Conservation (phyloP, 768 basidiomycete species). For the Leccinum imitatum region DNA sequence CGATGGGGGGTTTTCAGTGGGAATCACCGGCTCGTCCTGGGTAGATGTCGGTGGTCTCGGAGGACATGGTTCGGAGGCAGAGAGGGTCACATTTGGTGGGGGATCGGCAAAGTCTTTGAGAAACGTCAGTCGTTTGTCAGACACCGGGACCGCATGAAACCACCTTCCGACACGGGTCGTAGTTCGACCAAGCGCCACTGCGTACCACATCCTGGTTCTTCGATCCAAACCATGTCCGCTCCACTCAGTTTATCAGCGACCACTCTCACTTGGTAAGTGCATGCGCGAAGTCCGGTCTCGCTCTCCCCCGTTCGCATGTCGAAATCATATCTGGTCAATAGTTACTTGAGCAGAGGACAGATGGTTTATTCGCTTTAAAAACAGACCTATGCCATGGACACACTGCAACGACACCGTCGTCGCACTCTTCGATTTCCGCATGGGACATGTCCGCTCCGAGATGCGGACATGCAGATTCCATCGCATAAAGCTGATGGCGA, state of each 20-base stretch:
- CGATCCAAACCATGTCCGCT: constrained; percentile 50
- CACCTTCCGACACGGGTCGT: constrained; percentile 38
- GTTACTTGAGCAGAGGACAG: neutral
- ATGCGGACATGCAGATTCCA: neutral
- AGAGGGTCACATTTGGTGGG: constrained; percentile 35
- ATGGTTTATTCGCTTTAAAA: neutral
- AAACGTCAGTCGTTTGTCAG: neutral
- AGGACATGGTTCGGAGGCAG: neutral
- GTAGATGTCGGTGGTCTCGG: neutral
- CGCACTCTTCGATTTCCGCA: constrained; percentile 1
- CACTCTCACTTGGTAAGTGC: constrained; percentile 26
- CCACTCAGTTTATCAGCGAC: constrained; percentile 35
- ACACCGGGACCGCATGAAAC: constrained; percentile 36
- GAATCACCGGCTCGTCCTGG: neutral
- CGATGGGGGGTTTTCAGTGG: constrained; percentile 40
- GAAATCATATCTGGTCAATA: constrained; percentile 46
- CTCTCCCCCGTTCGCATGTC: constrained; percentile 64
- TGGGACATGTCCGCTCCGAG: neutral
- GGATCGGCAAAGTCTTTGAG: constrained; percentile 65
- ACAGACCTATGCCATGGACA: constrained; percentile 59
- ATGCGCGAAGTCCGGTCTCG: constrained; percentile 48
- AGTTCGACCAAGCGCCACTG: constrained; percentile 54
- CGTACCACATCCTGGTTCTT: constrained; percentile 34
- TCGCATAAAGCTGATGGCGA: neutral
- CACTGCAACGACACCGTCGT: neutral